Evolutionary conservation across 192 early-diverging fungal species (phyloP).

Genomic region (Umbelopsis vinacea): DNA sequence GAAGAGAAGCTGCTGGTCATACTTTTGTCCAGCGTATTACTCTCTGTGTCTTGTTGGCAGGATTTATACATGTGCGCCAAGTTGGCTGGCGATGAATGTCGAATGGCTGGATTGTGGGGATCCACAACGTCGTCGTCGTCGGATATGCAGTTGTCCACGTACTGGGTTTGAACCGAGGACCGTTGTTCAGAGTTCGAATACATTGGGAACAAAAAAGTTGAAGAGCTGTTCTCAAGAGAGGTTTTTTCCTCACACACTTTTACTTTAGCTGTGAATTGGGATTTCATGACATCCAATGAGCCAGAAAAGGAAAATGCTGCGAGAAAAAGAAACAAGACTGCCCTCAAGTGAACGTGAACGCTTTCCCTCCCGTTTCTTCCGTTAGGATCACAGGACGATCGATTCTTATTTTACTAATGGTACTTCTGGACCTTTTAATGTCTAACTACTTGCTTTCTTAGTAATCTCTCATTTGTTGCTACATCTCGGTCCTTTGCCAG

Average conservation of each 20-base stretch:
- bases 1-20: constrained; percentile 8
- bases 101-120: background rate
- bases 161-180: background rate
- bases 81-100: background rate
- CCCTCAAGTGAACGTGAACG: too few relatives aligned
- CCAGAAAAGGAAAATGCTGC: constrained; percentile 8
- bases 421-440: too few relatives aligned
- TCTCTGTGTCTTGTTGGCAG: background rate
- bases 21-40: background rate
- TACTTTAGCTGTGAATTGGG: background rate
- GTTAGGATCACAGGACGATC: too few relatives aligned
- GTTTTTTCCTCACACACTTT: background rate
- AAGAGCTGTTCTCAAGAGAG: background rate
- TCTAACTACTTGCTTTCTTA: too few relatives aligned
- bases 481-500: too few relatives aligned
- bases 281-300: too few relatives aligned
- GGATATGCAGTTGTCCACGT: background rate
- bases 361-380: too few relatives aligned
- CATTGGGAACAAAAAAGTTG: background rate
- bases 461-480: too few relatives aligned
- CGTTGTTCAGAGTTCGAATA: background rate
- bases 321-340: too few relatives aligned
- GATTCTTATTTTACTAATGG: too few relatives aligned
- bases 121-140: constrained; percentile 17
- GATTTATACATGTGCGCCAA: background rate